These are phyloP conservation scores for Spinacia oleracea DNA, from an alignment of 179 eudicot species.

Conservation along the genomic window DNA sequence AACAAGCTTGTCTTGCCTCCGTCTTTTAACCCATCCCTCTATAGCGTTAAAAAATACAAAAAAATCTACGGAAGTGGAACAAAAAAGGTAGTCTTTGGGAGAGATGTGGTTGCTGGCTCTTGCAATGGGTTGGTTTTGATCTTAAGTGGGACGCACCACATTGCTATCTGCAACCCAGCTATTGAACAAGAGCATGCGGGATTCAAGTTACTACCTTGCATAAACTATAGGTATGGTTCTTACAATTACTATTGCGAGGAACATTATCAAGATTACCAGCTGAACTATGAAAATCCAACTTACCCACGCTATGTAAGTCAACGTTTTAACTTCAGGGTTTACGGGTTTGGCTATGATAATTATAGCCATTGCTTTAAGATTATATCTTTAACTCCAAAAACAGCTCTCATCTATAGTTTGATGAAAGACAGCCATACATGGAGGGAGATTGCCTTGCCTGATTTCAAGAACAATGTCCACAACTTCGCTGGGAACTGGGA, in stretches of 20 bases:
- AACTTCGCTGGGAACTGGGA: neutral
- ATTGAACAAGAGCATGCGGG: constrained; percentile 4
- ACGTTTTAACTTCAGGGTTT: neutral
- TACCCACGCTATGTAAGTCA: neutral
- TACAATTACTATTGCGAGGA: neutral
- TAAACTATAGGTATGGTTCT: neutral
- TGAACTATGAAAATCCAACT: neutral
- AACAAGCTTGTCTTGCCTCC: constrained; percentile 8
- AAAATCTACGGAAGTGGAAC: neutral
- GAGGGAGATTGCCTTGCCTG: neutral
- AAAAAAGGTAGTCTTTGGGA: neutral
- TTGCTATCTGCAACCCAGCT: constrained; percentile 24
- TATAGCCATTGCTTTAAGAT: neutral
- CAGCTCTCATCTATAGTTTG: too few species aligned
- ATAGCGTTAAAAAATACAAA: neutral
- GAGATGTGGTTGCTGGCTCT: constrained; percentile 17
- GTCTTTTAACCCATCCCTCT: constrained; percentile 2
- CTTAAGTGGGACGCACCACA: constrained; percentile 17
- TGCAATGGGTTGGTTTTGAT: constrained; percentile 22
- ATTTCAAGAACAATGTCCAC: neutral
- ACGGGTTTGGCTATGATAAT: constrained; percentile 19
- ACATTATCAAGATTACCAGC: neutral
- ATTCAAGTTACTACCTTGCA: constrained; percentile 22
- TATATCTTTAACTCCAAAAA: neutral
- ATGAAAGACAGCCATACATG: too few species aligned